A percentile compares a stretch with the other conserved stretches of the same genome.
Conservation (phyloP, 345 rosid genomes). For the Eucalyptus erythrocorys region DNA sequence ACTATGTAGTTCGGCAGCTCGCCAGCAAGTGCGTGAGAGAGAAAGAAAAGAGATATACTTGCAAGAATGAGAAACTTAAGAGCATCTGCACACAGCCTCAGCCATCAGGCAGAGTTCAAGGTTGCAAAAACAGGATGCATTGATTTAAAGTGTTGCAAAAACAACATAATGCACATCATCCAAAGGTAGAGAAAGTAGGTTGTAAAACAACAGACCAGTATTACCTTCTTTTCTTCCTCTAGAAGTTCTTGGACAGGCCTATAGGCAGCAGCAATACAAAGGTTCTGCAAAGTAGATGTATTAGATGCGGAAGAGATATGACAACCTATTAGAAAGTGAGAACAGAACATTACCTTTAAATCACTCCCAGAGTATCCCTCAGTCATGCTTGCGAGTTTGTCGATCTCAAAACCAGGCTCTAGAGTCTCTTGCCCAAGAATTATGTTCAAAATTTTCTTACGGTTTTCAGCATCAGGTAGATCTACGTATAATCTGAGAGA, state of each 20-base stretch:
- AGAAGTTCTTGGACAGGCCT: constrained; percentile 94
- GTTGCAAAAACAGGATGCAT: background rate
- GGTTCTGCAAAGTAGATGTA: constrained; percentile 42
- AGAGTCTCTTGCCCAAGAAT: constrained; percentile 65
- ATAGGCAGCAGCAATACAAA: constrained; percentile 95
- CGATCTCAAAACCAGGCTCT: constrained; percentile 39
- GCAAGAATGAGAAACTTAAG: background rate
- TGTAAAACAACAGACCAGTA: background rate
- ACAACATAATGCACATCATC: background rate
- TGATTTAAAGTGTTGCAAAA: background rate
- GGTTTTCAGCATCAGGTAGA: constrained; percentile 87
- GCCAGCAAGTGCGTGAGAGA: background rate
- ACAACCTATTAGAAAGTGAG: background rate
- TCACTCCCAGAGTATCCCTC: constrained; percentile 99
- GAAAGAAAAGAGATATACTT: background rate
- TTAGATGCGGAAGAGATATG: background rate
- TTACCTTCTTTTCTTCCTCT: constrained; percentile 69
- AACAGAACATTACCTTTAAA: constrained; percentile 53
- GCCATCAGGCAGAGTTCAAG: background rate
- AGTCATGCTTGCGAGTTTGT: constrained; percentile 71
- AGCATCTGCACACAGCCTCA: background rate
- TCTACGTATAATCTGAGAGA: constrained; percentile 77
- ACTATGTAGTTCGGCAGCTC: background rate
- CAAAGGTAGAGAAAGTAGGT: background rate
- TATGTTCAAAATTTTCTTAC: constrained; percentile 75